Evolutionary conservation across 805 yeast genomes (phyloP).

Genomic region (Wickerhamiella azymoides): DNA sequence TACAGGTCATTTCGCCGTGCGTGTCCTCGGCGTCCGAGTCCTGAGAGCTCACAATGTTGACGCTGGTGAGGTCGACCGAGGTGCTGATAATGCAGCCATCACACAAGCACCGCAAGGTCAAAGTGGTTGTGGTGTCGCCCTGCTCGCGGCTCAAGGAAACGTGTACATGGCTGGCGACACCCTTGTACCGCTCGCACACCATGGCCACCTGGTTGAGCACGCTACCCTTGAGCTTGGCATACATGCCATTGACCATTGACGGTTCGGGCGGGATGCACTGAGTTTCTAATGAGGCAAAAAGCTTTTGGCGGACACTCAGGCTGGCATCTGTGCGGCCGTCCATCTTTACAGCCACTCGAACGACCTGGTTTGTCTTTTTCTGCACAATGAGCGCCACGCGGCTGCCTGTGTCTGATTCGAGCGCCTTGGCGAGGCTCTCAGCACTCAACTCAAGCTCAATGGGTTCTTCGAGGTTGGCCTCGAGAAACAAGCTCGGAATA

Average conservation of each 20-base stretch:
- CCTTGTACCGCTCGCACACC: constrained; percentile 5
- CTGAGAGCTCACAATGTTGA: neutral
- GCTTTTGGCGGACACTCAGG: constrained; percentile 24
- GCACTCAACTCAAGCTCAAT: constrained; percentile 11
- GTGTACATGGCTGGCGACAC: neutral
- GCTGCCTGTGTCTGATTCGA: constrained; percentile 22
- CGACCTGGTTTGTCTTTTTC: constrained; percentile 31
- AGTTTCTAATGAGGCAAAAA: constrained; percentile 52
- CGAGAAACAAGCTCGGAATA: constrained; percentile 6
- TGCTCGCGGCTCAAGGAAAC: neutral
- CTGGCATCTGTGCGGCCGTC: constrained; percentile 43
- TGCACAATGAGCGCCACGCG: constrained; percentile 16
- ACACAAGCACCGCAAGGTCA: constrained; percentile 1
- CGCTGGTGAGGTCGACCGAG: neutral
- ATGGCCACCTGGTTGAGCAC: constrained; percentile 16
- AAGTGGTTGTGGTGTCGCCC: neutral
- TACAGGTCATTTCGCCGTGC: neutral
- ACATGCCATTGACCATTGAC: constrained; percentile 35
- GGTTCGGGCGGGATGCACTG: constrained; percentile 38
- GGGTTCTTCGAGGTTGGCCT: neutral
- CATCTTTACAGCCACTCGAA: constrained; percentile 37
- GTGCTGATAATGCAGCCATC: constrained; percentile 1
- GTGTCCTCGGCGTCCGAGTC: neutral
- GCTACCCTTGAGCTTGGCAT: constrained; percentile 14
- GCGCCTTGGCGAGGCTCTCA: constrained; percentile 34